phyloP scores from a whole-genome alignment of 257 asterid species.

The Gynochthodes officinalis region DNA sequence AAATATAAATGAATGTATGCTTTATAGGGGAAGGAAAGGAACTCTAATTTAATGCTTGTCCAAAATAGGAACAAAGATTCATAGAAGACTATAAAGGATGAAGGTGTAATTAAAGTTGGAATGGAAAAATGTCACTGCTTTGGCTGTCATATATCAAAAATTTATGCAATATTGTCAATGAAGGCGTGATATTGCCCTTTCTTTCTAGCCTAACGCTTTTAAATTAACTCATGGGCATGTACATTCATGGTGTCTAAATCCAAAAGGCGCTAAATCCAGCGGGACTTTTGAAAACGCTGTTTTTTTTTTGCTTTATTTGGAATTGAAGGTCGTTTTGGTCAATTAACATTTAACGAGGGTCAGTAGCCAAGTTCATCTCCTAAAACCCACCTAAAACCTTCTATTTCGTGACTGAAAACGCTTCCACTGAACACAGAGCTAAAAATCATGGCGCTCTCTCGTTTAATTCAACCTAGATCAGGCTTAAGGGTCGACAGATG shows the following conservation, averaged over 20 bases:
- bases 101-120: too few relatives aligned
- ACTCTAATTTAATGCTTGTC: too few relatives aligned
- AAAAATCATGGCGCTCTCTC: slow-evolving; percentile 44
- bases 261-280: not conserved
- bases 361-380: too few relatives aligned
- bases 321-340: not conserved
- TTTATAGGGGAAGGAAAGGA: too few relatives aligned
- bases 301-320: not conserved
- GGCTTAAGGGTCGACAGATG: slow-evolving; percentile 22
- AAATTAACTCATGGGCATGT: not conserved
- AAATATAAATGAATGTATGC: too few relatives aligned
- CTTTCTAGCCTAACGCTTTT: not conserved
- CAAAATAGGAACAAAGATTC: too few relatives aligned
- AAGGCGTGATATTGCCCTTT: not conserved
- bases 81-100: too few relatives aligned
- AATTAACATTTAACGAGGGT: too few relatives aligned
- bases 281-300: not conserved
- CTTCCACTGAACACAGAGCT: slow-evolving; percentile 6
- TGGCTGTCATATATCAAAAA: too few relatives aligned
- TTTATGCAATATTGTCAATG: too few relatives aligned
- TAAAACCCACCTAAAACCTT: slow-evolving; percentile 45
- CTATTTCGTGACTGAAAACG: not conserved
- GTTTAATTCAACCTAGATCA: slow-evolving; percentile 36
- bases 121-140: too few relatives aligned
- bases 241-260: not conserved